Evolutionary conservation across 176 grass and related monocot genomes (phyloP), one percentile per base, ranked within the genome.

Genomic region (Aegilops speltoides): DNA sequence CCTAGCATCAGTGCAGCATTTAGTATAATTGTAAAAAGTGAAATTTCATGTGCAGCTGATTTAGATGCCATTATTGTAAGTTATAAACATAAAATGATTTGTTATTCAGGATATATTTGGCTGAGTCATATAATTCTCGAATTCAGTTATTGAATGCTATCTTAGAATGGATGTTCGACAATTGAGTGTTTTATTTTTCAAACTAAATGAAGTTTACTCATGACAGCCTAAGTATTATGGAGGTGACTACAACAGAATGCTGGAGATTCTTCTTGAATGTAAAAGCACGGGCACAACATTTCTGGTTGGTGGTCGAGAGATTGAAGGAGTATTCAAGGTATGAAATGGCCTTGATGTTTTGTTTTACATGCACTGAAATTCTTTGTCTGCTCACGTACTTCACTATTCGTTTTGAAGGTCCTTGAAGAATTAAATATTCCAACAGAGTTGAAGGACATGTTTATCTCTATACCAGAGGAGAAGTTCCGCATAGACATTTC

Each of bases 291-390:
- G 97, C 72, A 94, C 90, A 83, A 77, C 81, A 77, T 96, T 98
- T 91, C 84, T 98, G 75, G 97, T 96, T 57, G 94, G 92, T 87
- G 97, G 97, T 57, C 86, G 97, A 64, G 84, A 82, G 71, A 89
- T 94, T n/a, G 92, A 96, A 87, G 97, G 92, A 88, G 82, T 90
- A 90, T 98, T 98, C 88, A 98, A 96, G 97, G 97, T 98, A 90
- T 71, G 38, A 46, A 71, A 84, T 63, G 29, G 71, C 83, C 54
- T 26, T 4, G 0, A 73, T 37, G 0, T 59, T 76, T 82, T 64
- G 17, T 76, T 85, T 61, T 60, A 82, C 54, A 50, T 61, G 3
- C 41, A 79, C 85, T 73, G 71, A 19, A 68, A 78, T 82, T 45
- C 7, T 65, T 38, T 36, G 12, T 28, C 57, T 88, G 40, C 73